Evolutionary conservation across 179 eudicot species (phyloP), one percentile per base, ranked within the genome.

Genomic region (Vitellaria paradoxa): DNA sequence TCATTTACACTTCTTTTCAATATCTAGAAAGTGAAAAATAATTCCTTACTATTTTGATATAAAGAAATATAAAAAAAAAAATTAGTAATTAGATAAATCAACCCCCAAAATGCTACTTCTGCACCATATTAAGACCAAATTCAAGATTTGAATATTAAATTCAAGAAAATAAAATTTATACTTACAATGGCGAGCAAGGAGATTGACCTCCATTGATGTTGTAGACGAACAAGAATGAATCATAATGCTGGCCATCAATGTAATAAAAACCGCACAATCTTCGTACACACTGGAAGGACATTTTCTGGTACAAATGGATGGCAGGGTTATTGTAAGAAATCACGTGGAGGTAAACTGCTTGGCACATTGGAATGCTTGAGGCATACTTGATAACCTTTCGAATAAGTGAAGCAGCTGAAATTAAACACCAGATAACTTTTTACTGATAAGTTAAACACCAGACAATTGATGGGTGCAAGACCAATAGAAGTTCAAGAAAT

Each of bases 171-270:
- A 40, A 40, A 26, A 30, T 23, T 9, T 72, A 47, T 76, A 88
- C 99, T 96, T 91, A 96, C 99, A 92, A 72, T 2, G 94, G 98
- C 65, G 99, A 96, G 83, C 99, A 96, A 74, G 94, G 96, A 82
- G 98, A 93, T 78, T 89, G 94, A 21, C 94, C 94, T 42, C 98
- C 99, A 81, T 96, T 94, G 30, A 96, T 91, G 70, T 91, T 92
- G 92, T 84, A 96, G 77, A 96, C 89, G 79, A 94, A 96, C 82
- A 96, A 83, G 86, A 86, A 96, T 40, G 98, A 82, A 84, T 96
- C 99, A 78, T 91, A 91, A 82, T 91, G 92, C 82, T 84, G 96
- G 68, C 92, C 91, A 5, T 86, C 81, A 78, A 96, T 96, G 81
- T 82, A 86, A 84, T 93, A 96, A 85, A 92, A 96, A 61, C 91